Conservation (phyloP, 2,329 filamentous ascomycete genomes). For the Ascosphaera acerosa region DNA sequence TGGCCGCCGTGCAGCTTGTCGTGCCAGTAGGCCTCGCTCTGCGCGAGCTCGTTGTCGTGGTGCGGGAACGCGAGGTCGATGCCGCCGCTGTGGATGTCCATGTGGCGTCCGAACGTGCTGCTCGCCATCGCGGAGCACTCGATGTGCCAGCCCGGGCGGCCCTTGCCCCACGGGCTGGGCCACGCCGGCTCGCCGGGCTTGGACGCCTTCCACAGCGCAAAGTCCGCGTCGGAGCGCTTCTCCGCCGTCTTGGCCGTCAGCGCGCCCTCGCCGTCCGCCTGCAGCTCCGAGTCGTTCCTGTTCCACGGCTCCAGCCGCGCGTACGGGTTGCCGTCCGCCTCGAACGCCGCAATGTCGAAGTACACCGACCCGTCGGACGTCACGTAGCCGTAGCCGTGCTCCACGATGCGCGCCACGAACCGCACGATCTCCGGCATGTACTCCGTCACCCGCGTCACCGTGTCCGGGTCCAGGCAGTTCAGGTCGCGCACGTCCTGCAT, state of each 20-base stretch:
- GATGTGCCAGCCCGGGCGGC: conserved; percentile 87
- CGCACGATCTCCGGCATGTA: conserved; percentile 68
- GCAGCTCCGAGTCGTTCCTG: conserved; percentile 54
- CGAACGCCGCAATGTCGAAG: conserved; percentile 74
- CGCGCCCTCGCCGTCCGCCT: conserved; percentile 75
- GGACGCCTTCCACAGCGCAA: conserved; percentile 80
- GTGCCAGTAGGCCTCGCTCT: conserved; percentile 64
- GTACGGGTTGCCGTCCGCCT: conserved; percentile 62
- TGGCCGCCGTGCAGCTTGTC: conserved; percentile 18
- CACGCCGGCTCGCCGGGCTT: conserved; percentile 83
- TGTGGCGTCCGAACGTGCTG: conserved; percentile 54
- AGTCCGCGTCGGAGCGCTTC: conserved; percentile 61
- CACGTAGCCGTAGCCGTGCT: conserved; percentile 65
- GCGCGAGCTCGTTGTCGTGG: conserved; percentile 77
- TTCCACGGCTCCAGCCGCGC: conserved; percentile 68
- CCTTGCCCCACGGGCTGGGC: conserved; percentile 67
- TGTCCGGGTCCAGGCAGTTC: conserved; percentile 62
- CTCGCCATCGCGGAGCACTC: conserved; percentile 94
- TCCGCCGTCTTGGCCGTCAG: conserved; percentile 32
- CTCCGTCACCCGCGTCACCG: conserved; percentile 73
- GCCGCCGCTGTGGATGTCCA: conserved; percentile 86
- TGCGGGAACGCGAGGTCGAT: conserved; percentile 82
- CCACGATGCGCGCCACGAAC: conserved; percentile 60
- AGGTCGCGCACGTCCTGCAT: conserved; percentile 66
- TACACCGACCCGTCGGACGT: conserved; percentile 65